A percentile compares a stretch with the other conserved stretches of the same genome.
These are phyloP conservation scores for Papiliotrema flavescens DNA, from an alignment of 1,284 basidiomycete genomes.

Conservation along the genomic window DNA sequence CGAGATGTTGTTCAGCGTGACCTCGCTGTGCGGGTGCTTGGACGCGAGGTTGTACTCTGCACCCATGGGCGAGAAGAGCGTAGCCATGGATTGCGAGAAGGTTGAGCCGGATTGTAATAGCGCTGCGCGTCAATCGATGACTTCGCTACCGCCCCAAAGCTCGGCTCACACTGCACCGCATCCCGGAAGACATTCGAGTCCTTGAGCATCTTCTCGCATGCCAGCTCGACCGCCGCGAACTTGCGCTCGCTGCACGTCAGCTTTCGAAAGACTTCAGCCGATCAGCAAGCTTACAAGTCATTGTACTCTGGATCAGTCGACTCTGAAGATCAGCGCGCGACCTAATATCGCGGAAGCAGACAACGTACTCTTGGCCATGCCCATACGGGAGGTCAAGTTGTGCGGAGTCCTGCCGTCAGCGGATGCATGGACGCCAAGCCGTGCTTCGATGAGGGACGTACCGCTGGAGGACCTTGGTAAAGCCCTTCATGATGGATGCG, in stretches of 20 bases:
- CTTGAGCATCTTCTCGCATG: constrained; percentile 85
- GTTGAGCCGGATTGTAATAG: constrained; percentile 75
- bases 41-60: constrained; percentile 76
- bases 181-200: constrained; percentile 86
- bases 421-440: background rate
- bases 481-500: constrained; percentile 4
- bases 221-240: constrained; percentile 72
- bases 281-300: constrained; percentile 37
- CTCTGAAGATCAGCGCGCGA: constrained; percentile 53
- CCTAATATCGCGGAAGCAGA: background rate
- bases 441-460: constrained; percentile 3
- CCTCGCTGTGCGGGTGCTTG: constrained; percentile 71
- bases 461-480: constrained; percentile 25
- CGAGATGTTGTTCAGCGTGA: constrained; percentile 74
- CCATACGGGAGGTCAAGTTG: constrained; percentile 75
- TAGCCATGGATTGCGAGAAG: constrained; percentile 71
- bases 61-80: constrained; percentile 74
- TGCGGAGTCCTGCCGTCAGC: constrained; percentile 65
- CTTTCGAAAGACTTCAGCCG: background rate
- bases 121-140: constrained; percentile 51
- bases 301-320: constrained; percentile 78
- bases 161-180: constrained; percentile 65
- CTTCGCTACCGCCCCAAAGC: background rate
- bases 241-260: constrained; percentile 56
- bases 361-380: constrained; percentile 81